Conservation (phyloP, 345 rosid species). For the Mangifera indica region DNA sequence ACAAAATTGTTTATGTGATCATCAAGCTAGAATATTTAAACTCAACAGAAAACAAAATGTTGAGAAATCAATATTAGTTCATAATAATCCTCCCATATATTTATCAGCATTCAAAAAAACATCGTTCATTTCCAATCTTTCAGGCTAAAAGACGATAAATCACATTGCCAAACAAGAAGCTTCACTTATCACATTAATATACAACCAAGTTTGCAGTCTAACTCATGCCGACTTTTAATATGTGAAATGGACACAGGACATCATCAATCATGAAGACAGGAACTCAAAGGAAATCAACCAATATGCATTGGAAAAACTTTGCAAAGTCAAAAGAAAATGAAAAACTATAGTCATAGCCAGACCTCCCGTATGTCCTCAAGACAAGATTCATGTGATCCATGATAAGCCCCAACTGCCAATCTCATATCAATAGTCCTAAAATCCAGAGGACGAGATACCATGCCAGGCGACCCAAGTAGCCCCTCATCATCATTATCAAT, state of each 20-base stretch:
- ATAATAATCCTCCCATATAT: background rate
- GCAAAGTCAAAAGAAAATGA: constrained; percentile 10
- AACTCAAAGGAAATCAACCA: constrained; percentile 15
- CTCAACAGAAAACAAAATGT: background rate
- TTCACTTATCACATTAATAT: background rate
- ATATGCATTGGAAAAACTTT: constrained; percentile 5
- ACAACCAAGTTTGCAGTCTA: background rate
- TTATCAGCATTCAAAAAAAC: background rate
- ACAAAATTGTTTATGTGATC: background rate
- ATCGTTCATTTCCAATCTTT: background rate
- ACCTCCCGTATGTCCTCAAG: constrained; percentile 97
- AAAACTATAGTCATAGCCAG: constrained; percentile 27
- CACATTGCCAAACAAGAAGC: constrained; percentile 2
- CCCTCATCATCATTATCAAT: constrained; percentile 91
- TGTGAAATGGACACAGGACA: background rate
- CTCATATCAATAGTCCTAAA: constrained; percentile 94
- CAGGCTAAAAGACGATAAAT: background rate
- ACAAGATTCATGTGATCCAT: constrained; percentile 85
- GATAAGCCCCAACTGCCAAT: constrained; percentile 86
- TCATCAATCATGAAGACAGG: constrained; percentile 9
- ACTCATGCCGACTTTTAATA: background rate
- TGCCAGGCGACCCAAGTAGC: constrained; percentile 93
- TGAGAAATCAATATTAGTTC: background rate
- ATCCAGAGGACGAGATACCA: constrained; percentile 94
- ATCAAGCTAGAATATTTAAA: background rate